These are phyloP conservation scores for Gymnopilus dilepis DNA, from an alignment of 768 basidiomycete genomes.

Conservation along the genomic window DNA sequence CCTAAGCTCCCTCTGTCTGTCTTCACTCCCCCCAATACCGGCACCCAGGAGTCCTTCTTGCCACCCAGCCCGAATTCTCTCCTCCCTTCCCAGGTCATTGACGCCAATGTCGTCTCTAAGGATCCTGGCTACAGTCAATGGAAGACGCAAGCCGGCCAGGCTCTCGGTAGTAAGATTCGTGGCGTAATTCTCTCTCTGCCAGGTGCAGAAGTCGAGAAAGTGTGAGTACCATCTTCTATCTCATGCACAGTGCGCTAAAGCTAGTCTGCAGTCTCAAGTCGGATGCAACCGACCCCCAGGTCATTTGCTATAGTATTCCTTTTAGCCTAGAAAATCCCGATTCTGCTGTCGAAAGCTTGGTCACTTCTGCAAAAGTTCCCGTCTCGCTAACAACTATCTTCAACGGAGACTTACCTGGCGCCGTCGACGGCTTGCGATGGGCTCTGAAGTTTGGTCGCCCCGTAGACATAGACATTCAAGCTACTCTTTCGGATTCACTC, in stretches of 20 bases:
- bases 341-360: constrained; percentile 43
- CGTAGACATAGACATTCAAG: constrained; percentile 74
- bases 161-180: constrained; percentile 47
- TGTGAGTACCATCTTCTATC: constrained; percentile 39
- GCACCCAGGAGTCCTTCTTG: constrained; percentile 67
- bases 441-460: constrained; percentile 65
- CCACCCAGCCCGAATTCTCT: constrained; percentile 72
- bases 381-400: constrained; percentile 66
- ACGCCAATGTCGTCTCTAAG: constrained; percentile 63
- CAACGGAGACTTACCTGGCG: constrained; percentile 49
- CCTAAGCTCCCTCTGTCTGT: constrained; percentile 79
- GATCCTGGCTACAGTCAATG: constrained; percentile 51
- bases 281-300: constrained; percentile 32
- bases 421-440: constrained; percentile 64
- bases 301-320: constrained; percentile 66
- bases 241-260: constrained; percentile 1
- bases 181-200: constrained; percentile 65
- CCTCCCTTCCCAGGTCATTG: constrained; percentile 67
- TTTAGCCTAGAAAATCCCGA: constrained; percentile 59
- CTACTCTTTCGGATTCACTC: constrained; percentile 55
- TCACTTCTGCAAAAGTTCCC: constrained; percentile 44
- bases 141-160: constrained; percentile 55
- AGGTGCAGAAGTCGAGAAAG: constrained; percentile 46
- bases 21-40: constrained; percentile 73
- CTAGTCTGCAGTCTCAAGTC: constrained; percentile 20